These are phyloP conservation scores for Brassica carinata DNA, from an alignment of 345 rosid species.

Conservation along the genomic window DNA sequence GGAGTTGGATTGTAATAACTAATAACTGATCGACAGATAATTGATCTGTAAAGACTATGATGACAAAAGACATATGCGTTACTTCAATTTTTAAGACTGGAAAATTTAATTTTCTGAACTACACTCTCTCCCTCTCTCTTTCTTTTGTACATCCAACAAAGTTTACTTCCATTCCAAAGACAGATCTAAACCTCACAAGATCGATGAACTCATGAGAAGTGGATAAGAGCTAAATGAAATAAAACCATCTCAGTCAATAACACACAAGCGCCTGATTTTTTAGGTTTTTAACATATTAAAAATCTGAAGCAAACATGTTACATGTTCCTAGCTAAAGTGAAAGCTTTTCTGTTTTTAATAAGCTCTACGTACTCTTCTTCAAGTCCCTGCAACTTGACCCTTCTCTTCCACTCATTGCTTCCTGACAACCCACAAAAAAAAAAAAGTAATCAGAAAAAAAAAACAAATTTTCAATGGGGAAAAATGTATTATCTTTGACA, in stretches of 20 bases:
- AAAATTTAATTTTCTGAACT: slow-evolving; percentile 33
- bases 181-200: slow-evolving; percentile 25
- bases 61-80: slow-evolving; percentile 28
- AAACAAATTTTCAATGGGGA: neutral
- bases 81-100: neutral
- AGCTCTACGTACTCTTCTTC: slow-evolving; percentile 59
- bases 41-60: neutral
- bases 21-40: slow-evolving; percentile 1
- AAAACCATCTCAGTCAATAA: slow-evolving; percentile 24
- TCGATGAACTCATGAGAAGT: slow-evolving; percentile 18
- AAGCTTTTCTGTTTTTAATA: neutral
- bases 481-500: neutral
- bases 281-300: neutral
- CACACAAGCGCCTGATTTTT: slow-evolving; percentile 13
- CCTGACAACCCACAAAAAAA: slow-evolving; percentile 16
- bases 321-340: slow-evolving; percentile 22
- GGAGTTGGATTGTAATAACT: slow-evolving; percentile 4
- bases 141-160: neutral
- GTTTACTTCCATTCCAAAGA: neutral
- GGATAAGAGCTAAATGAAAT: slow-evolving; percentile 20
- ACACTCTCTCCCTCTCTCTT: neutral
- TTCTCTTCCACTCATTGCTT: slow-evolving; percentile 48
- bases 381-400: slow-evolving; percentile 62
- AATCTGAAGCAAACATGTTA: slow-evolving; percentile 30
- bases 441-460: too few relatives aligned